phyloP scores from a whole-genome alignment of 2,329 filamentous ascomycete genomes.

The Fusarium concolor region DNA sequence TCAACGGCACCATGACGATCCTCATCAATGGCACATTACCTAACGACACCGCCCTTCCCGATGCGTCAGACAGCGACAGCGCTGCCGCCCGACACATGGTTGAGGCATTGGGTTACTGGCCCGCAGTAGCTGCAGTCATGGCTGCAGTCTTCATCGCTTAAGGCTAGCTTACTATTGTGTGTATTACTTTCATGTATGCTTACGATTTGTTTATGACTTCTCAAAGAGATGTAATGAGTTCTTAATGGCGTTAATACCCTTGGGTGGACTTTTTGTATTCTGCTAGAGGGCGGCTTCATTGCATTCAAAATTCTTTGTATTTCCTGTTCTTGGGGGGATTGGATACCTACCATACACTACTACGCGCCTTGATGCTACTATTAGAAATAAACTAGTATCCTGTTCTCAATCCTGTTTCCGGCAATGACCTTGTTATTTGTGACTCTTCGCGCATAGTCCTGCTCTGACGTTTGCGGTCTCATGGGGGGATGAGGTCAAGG shows the following conservation, averaged over 20 bases:
- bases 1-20: slow-evolving; percentile 73
- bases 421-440: neutral
- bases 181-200: slow-evolving; percentile 28
- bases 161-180: slow-evolving; percentile 12
- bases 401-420: neutral
- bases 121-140: slow-evolving; percentile 57
- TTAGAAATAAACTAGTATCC: slow-evolving; percentile 10
- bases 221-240: neutral
- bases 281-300: slow-evolving; percentile 3
- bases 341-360: neutral
- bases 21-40: slow-evolving; percentile 81
- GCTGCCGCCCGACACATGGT: slow-evolving; percentile 50
- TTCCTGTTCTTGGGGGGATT: neutral
- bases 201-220: slow-evolving; percentile 26
- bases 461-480: neutral
- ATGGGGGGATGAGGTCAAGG: neutral
- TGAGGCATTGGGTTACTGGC: slow-evolving; percentile 62
- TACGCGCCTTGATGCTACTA: neutral
- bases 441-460: neutral
- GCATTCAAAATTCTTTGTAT: neutral
- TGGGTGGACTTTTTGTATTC: slow-evolving; percentile 7
- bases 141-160: slow-evolving; percentile 59
- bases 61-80: slow-evolving; percentile 10
- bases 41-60: slow-evolving; percentile 72
- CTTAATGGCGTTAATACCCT: slow-evolving; percentile 25